Evolutionary conservation across 2,329 filamentous ascomycete genomes (phyloP).

Genomic region (Phialocephala sp.): DNA sequence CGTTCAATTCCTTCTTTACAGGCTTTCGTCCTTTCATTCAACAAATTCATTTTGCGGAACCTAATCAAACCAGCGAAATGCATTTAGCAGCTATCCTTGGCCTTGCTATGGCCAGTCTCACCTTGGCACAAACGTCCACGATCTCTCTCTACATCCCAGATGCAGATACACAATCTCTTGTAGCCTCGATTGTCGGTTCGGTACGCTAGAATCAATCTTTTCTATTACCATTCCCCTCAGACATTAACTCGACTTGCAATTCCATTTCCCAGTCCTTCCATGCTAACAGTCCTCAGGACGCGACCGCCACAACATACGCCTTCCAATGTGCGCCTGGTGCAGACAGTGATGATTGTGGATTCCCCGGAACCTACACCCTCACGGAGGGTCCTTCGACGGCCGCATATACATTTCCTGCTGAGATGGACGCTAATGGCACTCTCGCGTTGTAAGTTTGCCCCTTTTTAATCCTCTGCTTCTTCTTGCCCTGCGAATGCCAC

Average conservation of each 20-base stretch:
- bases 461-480: neutral
- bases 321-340: conserved; percentile 25
- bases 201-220: conserved; percentile 15
- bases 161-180: conserved; percentile 29
- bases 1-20: neutral
- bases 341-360: conserved; percentile 25
- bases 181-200: conserved; percentile 29
- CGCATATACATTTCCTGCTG: conserved; percentile 26
- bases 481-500: neutral
- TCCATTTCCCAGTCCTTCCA: neutral
- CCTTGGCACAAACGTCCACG: conserved; percentile 31
- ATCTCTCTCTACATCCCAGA: conserved; percentile 32
- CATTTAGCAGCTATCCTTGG: conserved; percentile 25
- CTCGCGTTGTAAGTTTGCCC: conserved; percentile 26
- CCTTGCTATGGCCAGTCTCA: conserved; percentile 31
- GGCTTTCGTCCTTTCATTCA: neutral
- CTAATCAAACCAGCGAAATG: conserved; percentile 19
- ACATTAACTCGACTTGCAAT: too few relatives aligned
- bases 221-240: too few relatives aligned
- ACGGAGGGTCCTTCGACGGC: conserved; percentile 31
- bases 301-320: conserved; percentile 34
- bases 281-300: conserved; percentile 24
- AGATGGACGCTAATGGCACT: conserved; percentile 19
- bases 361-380: conserved; percentile 23
- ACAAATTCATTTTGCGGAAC: neutral